Conservation (phyloP, 2,329 filamentous ascomycete species). For the Chrysoporthe puriensis region DNA sequence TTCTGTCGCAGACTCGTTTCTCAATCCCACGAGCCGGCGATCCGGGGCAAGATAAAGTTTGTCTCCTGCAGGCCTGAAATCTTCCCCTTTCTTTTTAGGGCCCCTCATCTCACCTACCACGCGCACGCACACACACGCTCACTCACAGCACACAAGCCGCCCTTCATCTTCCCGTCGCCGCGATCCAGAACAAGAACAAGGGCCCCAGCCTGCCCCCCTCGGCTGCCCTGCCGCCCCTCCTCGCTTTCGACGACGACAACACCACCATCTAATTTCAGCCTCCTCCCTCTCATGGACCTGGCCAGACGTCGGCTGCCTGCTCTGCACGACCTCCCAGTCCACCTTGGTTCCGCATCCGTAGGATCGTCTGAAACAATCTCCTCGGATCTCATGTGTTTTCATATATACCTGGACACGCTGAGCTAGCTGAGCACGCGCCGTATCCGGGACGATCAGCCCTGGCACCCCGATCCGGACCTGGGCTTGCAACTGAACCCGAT, state of each 20-base stretch:
- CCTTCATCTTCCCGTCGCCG: slow-evolving; percentile 2
- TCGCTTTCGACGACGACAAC: background rate
- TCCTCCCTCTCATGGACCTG: slow-evolving; percentile 22
- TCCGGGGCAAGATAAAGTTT: background rate
- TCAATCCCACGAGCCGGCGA: background rate
- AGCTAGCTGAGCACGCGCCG: background rate
- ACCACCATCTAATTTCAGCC: background rate
- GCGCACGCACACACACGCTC: too few species aligned
- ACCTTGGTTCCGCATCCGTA: slow-evolving; percentile 3
- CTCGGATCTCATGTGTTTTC: slow-evolving; percentile 7
- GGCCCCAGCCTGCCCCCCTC: background rate
- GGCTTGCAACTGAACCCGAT: slow-evolving; percentile 14
- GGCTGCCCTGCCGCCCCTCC: too few species aligned
- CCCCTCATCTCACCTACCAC: background rate
- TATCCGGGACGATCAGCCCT: background rate
- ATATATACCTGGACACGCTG: slow-evolving; percentile 1
- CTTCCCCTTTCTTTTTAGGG: too few species aligned
- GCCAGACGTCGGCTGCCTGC: slow-evolving; percentile 20
- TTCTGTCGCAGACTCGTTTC: background rate
- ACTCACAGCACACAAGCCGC: background rate
- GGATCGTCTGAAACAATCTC: slow-evolving; percentile 7
- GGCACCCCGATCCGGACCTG: slow-evolving; percentile 10
- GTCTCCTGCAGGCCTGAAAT: background rate
- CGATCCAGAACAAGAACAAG: background rate
- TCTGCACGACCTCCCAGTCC: slow-evolving; percentile 21